Evolutionary conservation across 257 asterid species (phyloP).

Genomic region (Solanum peruvianum): DNA sequence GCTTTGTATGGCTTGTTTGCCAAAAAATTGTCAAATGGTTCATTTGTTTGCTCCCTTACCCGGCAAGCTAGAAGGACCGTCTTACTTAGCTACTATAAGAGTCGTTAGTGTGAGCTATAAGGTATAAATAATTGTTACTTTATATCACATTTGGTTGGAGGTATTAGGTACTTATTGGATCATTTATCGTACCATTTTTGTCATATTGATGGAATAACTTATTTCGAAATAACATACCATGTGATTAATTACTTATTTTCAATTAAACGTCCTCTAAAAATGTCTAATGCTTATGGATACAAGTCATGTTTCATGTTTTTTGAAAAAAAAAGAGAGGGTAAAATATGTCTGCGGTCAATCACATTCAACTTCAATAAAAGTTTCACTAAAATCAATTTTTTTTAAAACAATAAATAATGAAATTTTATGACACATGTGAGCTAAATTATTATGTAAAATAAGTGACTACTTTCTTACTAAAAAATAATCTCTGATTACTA

Average conservation of each 20-base stretch:
- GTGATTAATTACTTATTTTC: too few relatives aligned
- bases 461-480: background rate
- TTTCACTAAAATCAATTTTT: too few relatives aligned
- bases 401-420: too few relatives aligned
- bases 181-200: too few relatives aligned
- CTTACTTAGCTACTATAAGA: background rate
- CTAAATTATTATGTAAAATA: background rate
- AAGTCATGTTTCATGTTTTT: too few relatives aligned
- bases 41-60: background rate
- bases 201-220: too few relatives aligned
- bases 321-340: too few relatives aligned
- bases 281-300: too few relatives aligned
- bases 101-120: background rate
- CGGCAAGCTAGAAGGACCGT: background rate
- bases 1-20: background rate
- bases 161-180: background rate
- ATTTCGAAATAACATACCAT: accelerated
- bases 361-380: too few relatives aligned
- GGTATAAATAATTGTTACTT: background rate
- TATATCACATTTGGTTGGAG: too few relatives aligned
- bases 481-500: background rate
- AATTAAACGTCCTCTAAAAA: accelerated
- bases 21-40: background rate
- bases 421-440: too few relatives aligned
- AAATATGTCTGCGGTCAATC: too few relatives aligned